These are phyloP conservation scores for Scolecobasidium constrictum DNA, from an alignment of 2,329 filamentous ascomycete genomes.

Conservation along the genomic window DNA sequence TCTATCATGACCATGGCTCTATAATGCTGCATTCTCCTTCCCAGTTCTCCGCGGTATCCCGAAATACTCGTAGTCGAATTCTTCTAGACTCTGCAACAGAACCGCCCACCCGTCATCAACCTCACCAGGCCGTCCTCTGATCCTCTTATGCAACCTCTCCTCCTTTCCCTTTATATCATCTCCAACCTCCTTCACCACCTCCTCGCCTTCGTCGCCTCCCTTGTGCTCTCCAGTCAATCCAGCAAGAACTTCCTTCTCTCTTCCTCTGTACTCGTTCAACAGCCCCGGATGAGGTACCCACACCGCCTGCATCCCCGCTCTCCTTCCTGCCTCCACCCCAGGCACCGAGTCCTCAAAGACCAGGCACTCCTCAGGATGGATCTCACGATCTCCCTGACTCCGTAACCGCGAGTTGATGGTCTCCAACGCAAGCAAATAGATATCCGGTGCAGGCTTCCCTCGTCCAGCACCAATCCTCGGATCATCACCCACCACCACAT, in stretches of 20 bases:
- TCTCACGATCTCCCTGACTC: constrained; percentile 43
- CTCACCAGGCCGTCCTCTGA: constrained; percentile 38
- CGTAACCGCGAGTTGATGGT: constrained; percentile 68
- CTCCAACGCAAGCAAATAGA: constrained; percentile 77
- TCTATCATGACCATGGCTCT: too few relatives aligned
- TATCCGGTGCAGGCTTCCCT: constrained; percentile 93
- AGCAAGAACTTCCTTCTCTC: constrained; percentile 73
- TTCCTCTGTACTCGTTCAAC: constrained; percentile 61
- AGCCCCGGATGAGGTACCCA: constrained; percentile 84
- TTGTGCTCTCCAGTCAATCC: constrained; percentile 65
- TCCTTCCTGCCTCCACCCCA: constrained; percentile 78
- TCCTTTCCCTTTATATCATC: constrained; percentile 25
- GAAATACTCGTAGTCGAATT: constrained; percentile 50
- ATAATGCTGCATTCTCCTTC: too few relatives aligned
- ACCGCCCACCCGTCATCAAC: constrained; percentile 51
- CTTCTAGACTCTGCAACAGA: constrained; percentile 40
- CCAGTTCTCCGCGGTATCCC: too few relatives aligned
- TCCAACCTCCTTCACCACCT: constrained; percentile 25
- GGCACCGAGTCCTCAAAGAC: constrained; percentile 95
- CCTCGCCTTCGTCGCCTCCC: constrained; percentile 31
- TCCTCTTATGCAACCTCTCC: constrained; percentile 25
- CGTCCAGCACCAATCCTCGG: constrained; percentile 61
- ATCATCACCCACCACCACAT: constrained; percentile 80
- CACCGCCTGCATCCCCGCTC: constrained; percentile 88
- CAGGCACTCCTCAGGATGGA: constrained; percentile 77